A percentile compares a stretch with the other conserved stretches of the same genome.
phyloP scores from a whole-genome alignment of 257 asterid genomes.

The Gentiana dahurica region DNA sequence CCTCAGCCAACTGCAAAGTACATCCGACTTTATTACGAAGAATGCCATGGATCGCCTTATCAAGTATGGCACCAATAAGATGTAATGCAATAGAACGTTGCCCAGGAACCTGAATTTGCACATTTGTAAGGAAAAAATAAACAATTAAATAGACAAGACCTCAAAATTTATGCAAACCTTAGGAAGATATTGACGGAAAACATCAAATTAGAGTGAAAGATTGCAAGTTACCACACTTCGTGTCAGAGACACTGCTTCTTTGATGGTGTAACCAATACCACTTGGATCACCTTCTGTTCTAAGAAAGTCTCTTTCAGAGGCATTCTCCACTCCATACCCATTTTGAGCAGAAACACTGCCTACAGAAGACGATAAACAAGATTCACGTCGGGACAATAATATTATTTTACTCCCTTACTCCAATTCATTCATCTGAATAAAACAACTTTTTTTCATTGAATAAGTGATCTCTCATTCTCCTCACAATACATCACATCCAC shows the following conservation, averaged over 20 bases:
- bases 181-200: slow-evolving; percentile 1
- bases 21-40: slow-evolving; percentile 29
- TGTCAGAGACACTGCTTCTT: slow-evolving; percentile 75
- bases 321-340: slow-evolving; percentile 43
- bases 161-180: slow-evolving; percentile 2
- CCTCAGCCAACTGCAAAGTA: slow-evolving; percentile 22
- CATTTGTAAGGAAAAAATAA: background rate
- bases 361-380: slow-evolving; percentile 4
- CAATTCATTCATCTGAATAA: no score
- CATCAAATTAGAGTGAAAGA: background rate
- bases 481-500: no score
- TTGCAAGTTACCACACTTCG: slow-evolving; percentile 76
- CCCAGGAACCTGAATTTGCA: slow-evolving; percentile 63
- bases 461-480: no score
- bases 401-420: no score
- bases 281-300: slow-evolving; percentile 98
- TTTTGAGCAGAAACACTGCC: slow-evolving; percentile 32
- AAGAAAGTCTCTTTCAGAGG: slow-evolving; percentile 66
- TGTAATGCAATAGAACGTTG: slow-evolving; percentile 83
- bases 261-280: slow-evolving; percentile 86
- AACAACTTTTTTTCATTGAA: no score
- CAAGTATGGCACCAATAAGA: slow-evolving; percentile 60
- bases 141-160: slow-evolving; percentile 19
- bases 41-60: slow-evolving; percentile 42
- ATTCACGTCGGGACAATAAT: no score